Percentiles rank a stretch among this genome's conserved stretches.
These are phyloP conservation scores for Petunia secreta DNA, from an alignment of 257 asterid species.

Conservation along the genomic window DNA sequence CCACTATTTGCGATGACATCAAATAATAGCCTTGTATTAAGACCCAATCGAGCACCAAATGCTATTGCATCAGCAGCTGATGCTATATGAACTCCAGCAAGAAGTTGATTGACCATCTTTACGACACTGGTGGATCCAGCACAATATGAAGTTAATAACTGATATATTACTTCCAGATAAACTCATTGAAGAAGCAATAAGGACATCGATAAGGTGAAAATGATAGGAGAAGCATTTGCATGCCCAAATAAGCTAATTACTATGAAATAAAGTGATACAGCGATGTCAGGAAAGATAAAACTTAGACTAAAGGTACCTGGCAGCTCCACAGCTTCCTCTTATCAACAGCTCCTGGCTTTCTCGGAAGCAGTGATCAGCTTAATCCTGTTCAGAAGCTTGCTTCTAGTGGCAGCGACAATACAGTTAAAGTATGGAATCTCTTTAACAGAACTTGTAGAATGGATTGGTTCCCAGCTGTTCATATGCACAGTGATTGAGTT, in stretches of 20 bases:
- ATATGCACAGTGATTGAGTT: too few species aligned
- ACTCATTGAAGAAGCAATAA: conserved; percentile 9
- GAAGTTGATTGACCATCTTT: conserved; percentile 97
- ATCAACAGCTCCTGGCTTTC: conserved; percentile 97
- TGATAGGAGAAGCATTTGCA: conserved; percentile 16
- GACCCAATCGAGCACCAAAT: conserved; percentile 89
- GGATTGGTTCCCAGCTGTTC: too few species aligned
- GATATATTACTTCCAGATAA: not conserved
- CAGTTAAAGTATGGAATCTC: too few species aligned
- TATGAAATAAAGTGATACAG: not conserved
- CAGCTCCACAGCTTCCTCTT: conserved; percentile 95
- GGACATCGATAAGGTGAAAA: not conserved
- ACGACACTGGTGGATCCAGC: conserved; percentile 58
- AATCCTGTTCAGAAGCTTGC: too few species aligned
- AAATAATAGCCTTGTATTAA: conserved; percentile 73
- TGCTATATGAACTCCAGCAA: conserved; percentile 99
- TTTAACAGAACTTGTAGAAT: too few species aligned
- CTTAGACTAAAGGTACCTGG: conserved; percentile 61
- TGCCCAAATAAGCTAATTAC: conserved; percentile 21
- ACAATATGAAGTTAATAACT: conserved; percentile 8
- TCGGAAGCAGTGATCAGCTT: too few species aligned
- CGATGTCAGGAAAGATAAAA: conserved; percentile 19
- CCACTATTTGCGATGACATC: conserved; percentile 69
- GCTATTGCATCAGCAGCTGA: conserved; percentile 99
- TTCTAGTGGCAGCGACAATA: too few species aligned